Conservation (phyloP, 805 yeast species). For the Starmerella floricola region DNA sequence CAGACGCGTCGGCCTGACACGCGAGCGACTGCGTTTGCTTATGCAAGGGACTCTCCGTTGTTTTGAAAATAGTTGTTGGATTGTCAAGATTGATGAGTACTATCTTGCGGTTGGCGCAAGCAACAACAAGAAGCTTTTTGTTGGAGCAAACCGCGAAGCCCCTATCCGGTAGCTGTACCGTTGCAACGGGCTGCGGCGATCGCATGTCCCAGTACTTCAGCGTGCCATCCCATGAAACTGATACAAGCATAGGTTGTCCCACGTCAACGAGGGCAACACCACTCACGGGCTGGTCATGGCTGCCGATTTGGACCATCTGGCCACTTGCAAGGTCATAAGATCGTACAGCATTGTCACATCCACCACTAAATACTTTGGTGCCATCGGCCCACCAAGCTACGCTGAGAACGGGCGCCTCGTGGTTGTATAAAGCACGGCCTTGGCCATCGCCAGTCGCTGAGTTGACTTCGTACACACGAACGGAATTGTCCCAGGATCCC, state of each 20-base stretch:
- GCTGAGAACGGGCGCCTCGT: slow-evolving; percentile 73
- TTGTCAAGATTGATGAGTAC: slow-evolving; percentile 58
- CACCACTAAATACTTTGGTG: slow-evolving; percentile 74
- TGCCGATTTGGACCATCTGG: slow-evolving; percentile 73
- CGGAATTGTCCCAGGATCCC: slow-evolving; percentile 91
- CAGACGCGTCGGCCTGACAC: slow-evolving; percentile 85
- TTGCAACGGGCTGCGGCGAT: slow-evolving; percentile 62
- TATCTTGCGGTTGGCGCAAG: slow-evolving; percentile 81
- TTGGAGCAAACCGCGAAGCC: slow-evolving; percentile 80
- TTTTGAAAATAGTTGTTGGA: slow-evolving; percentile 73
- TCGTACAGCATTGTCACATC: slow-evolving; percentile 79
- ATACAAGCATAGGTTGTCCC: slow-evolving; percentile 61
- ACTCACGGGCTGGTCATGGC: slow-evolving; percentile 70
- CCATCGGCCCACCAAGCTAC: slow-evolving; percentile 83
- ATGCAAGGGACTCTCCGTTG: slow-evolving; percentile 63
- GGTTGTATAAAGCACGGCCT: slow-evolving; percentile 82
- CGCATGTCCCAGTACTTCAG: slow-evolving; percentile 91
- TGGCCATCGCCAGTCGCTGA: slow-evolving; percentile 57
- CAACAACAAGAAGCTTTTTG: slow-evolving; percentile 78
- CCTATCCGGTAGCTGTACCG: slow-evolving; percentile 75
- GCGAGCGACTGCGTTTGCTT: slow-evolving; percentile 75
- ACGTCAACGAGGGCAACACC: slow-evolving; percentile 67
- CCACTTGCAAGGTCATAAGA: slow-evolving; percentile 72
- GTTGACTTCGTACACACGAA: slow-evolving; percentile 77
- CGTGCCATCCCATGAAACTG: slow-evolving; percentile 96